A percentile compares a stretch with the other conserved stretches of the same genome.
phyloP scores from a whole-genome alignment of 1,139 yeast species.

The Candida sp. region DNA sequence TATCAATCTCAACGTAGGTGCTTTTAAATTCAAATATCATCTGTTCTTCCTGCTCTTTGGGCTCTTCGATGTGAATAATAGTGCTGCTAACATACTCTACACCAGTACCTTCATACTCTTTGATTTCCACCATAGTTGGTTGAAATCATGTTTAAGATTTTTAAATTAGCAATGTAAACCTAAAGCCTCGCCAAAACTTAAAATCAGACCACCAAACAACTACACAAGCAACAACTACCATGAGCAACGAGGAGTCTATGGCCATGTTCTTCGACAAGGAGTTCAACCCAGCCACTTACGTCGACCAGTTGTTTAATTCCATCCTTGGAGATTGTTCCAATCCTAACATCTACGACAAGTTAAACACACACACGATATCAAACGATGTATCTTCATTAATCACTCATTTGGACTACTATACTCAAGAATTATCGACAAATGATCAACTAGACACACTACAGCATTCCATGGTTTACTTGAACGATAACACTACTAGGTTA shows the following conservation, averaged over 20 bases:
- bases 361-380: constrained; percentile 22
- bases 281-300: constrained; percentile 33
- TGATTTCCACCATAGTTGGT: neutral
- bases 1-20: neutral
- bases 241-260: constrained; percentile 14
- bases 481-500: constrained; percentile 37
- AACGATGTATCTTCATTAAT: constrained; percentile 37
- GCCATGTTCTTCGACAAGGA: constrained; percentile 42
- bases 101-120: neutral
- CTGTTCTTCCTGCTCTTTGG: neutral
- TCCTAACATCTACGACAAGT: constrained; percentile 13
- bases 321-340: constrained; percentile 8
- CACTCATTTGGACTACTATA: constrained; percentile 59
- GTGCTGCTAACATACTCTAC: neutral
- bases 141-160: neutral
- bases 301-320: constrained; percentile 31
- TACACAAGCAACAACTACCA: too few species aligned
- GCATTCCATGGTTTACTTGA: constrained; percentile 25
- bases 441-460: constrained; percentile 46
- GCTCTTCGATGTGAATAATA: neutral
- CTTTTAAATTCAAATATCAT: neutral
- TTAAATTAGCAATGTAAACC: constrained; percentile 4
- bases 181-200: constrained; percentile 1
- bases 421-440: constrained; percentile 46
- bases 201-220: too few species aligned